phyloP scores from a whole-genome alignment of 1,284 basidiomycete species.

The Marasmius oreades region DNA sequence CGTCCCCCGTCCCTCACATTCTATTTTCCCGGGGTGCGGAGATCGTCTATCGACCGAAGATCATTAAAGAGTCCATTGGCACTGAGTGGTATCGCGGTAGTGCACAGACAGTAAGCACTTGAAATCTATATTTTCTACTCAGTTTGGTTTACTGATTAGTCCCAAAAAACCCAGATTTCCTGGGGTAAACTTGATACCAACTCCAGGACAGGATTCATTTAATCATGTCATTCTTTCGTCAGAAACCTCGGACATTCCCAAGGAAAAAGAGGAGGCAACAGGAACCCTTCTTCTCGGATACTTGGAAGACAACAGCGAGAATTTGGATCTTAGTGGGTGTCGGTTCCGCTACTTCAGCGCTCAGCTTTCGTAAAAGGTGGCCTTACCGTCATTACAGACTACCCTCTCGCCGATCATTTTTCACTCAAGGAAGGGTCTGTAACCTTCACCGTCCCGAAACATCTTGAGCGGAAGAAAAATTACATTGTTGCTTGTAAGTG shows the following conservation, averaged over 20 bases:
- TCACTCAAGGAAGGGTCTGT: conserved; percentile 28
- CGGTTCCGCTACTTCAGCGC: too few relatives aligned
- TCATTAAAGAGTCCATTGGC: not conserved
- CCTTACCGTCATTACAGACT: not conserved
- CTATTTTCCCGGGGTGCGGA: not conserved
- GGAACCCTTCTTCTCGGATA: conserved; percentile 6
- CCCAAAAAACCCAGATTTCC: not conserved
- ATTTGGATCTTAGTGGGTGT: conserved; percentile 3
- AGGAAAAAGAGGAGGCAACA: conserved; percentile 1
- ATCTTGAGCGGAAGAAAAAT: conserved; percentile 20
- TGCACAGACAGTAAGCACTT: not conserved
- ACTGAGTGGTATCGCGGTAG: not conserved
- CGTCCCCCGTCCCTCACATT: not conserved
- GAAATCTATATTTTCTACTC: too few relatives aligned
- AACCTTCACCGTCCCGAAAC: conserved; percentile 30
- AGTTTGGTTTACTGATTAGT: not conserved
- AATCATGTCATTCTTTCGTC: not conserved
- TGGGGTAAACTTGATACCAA: conserved; percentile 1
- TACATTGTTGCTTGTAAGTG: conserved; percentile 40
- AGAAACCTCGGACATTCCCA: conserved; percentile 8
- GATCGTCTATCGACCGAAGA: conserved; percentile 4
- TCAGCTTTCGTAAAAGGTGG: too few relatives aligned
- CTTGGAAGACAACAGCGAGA: not conserved
- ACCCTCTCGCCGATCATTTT: conserved; percentile 36
- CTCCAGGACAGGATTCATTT: not conserved